These are phyloP conservation scores for Dryadomyces sulphureus DNA, from an alignment of 2,329 filamentous ascomycete genomes.

Conservation along the genomic window DNA sequence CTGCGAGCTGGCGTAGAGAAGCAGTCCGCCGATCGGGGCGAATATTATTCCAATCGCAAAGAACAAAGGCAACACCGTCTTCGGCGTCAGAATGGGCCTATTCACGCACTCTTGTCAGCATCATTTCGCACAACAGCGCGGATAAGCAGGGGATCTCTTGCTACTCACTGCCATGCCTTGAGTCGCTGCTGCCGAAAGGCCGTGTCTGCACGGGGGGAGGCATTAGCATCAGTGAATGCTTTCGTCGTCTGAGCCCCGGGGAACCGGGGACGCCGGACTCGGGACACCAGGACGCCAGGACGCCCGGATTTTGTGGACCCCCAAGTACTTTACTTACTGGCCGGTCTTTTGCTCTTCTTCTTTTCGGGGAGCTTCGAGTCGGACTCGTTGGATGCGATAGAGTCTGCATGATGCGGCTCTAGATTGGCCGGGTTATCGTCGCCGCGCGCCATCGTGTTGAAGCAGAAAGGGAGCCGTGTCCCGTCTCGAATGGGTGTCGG, in stretches of 20 bases:
- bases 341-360: constrained; percentile 81
- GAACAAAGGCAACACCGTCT: constrained; percentile 83
- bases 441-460: constrained; percentile 23
- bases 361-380: constrained; percentile 46
- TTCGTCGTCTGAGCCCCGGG: no score
- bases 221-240: background rate
- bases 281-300: constrained; percentile 3
- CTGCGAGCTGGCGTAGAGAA: constrained; percentile 73
- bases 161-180: constrained; percentile 92
- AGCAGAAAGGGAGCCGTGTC: background rate
- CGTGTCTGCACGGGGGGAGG: constrained; percentile 48
- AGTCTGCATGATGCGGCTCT: constrained; percentile 28
- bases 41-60: constrained; percentile 85
- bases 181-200: constrained; percentile 93
- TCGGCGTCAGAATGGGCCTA: constrained; percentile 87
- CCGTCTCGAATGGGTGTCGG: background rate
- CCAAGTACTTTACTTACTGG: constrained; percentile 44
- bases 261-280: no score
- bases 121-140: background rate
- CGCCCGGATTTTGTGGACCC: background rate
- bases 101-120: constrained; percentile 4
- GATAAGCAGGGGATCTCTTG: constrained; percentile 5
- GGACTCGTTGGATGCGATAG: constrained; percentile 39
- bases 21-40: constrained; percentile 75
- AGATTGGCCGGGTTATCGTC: constrained; percentile 17